phyloP scores from a whole-genome alignment of 768 basidiomycete genomes.

The Mycena indigotica region DNA sequence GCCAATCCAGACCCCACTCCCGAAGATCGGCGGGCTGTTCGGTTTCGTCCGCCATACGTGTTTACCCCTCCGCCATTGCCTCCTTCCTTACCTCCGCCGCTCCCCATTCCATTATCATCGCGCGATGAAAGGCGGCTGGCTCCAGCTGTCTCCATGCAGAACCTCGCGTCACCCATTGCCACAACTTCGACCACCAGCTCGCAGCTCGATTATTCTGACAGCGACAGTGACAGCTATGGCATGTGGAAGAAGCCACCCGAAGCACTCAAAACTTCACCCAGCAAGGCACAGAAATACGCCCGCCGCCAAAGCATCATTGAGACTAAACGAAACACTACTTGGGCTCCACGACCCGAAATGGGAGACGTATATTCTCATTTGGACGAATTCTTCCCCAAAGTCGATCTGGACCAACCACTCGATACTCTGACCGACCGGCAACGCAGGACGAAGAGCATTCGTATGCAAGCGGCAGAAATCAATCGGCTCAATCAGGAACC shows the following conservation, averaged over 20 bases:
- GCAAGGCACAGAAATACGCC: slow-evolving; percentile 6
- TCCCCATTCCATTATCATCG: not conserved
- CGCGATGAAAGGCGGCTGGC: slow-evolving; percentile 13
- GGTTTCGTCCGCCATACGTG: slow-evolving; percentile 12
- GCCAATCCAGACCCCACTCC: slow-evolving; percentile 36
- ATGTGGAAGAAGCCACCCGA: slow-evolving; percentile 38
- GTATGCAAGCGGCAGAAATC: slow-evolving; percentile 77
- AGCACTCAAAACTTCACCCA: slow-evolving; percentile 17
- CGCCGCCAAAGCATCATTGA: slow-evolving; percentile 20
- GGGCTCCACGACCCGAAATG: slow-evolving; percentile 64
- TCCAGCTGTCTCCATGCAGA: slow-evolving; percentile 12
- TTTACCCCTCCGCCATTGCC: slow-evolving; percentile 37
- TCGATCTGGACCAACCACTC: slow-evolving; percentile 85
- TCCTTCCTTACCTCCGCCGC: not conserved
- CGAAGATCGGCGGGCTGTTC: slow-evolving; percentile 2
- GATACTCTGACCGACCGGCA: slow-evolving; percentile 55
- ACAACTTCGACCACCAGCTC: slow-evolving; percentile 5
- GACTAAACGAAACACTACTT: slow-evolving; percentile 23
- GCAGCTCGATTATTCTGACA: slow-evolving; percentile 17
- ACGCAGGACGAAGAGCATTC: slow-evolving; percentile 73
- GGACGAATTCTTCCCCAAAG: slow-evolving; percentile 84
- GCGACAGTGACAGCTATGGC: slow-evolving; percentile 15
- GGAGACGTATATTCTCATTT: slow-evolving; percentile 81
- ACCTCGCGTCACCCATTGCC: slow-evolving; percentile 7
- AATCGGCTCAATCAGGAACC: slow-evolving; percentile 52